These are phyloP conservation scores for Saturnispora gosingensis DNA, from an alignment of 805 yeast genomes.

Conservation along the genomic window DNA sequence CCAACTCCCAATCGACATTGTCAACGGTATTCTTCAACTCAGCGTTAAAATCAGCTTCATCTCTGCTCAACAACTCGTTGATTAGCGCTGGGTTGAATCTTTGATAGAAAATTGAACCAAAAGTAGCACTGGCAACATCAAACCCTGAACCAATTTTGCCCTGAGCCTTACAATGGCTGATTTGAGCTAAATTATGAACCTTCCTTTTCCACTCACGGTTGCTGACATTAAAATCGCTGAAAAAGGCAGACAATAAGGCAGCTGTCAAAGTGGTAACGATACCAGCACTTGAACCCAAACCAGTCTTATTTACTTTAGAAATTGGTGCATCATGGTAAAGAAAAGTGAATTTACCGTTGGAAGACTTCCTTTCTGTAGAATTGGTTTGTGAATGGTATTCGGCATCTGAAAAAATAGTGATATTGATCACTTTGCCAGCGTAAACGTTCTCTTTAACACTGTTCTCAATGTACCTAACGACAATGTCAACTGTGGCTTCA, in stretches of 20 bases:
- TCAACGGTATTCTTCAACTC: constrained; percentile 32
- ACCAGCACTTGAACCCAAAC: constrained; percentile 94
- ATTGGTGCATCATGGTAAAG: constrained; percentile 53
- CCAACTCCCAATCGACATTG: constrained; percentile 50
- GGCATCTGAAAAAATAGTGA: constrained; percentile 74
- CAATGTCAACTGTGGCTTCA: constrained; percentile 49
- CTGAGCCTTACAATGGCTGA: constrained; percentile 90
- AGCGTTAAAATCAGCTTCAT: background rate
- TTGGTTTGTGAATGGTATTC: constrained; percentile 77
- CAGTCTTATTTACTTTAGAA: constrained; percentile 79
- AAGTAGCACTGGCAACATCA: constrained; percentile 93
- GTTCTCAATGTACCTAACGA: constrained; percentile 39
- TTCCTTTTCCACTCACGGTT: constrained; percentile 18
- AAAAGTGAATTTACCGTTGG: constrained; percentile 37
- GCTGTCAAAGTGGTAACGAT: constrained; percentile 73
- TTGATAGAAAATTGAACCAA: constrained; percentile 75
- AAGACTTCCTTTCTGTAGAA: constrained; percentile 28
- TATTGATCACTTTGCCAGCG: constrained; percentile 27
- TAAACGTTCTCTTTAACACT: background rate
- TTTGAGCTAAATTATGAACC: constrained; percentile 81
- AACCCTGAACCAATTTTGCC: constrained; percentile 95
- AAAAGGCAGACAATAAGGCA: constrained; percentile 47
- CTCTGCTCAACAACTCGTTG: constrained; percentile 17
- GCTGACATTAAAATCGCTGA: constrained; percentile 24
- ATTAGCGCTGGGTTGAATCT: constrained; percentile 59